Evolutionary conservation across 257 asterid genomes (phyloP), one percentile per base, ranked within the genome.

Genomic region (Salvia miltiorrhiza): DNA sequence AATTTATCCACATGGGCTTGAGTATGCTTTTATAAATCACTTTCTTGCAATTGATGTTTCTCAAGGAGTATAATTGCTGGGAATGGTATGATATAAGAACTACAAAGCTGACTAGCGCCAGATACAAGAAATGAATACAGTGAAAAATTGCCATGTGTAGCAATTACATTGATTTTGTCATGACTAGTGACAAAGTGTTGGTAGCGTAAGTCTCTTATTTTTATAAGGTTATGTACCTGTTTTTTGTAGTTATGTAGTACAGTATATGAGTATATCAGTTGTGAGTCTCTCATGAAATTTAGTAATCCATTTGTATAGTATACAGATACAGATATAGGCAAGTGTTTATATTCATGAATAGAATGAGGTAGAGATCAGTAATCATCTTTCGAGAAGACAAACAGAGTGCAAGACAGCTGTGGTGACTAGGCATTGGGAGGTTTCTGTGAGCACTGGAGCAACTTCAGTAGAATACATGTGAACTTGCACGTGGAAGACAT

Each of bases 371-470:
- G 24, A 39, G n/a, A 40, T 61, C 65, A 26, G 47, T 40, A 39
- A 67, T 49, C 67, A 11, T 52, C 53, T 39, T 17, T 71, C 3
- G 50, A 60, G 58, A 55, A 67, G 50, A 33, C 68, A 35, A 44
- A 26, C 37, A 71, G 75, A 75, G 47, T 68, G 47, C 48, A 63
- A 12, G 76, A 63, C 55, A 69, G 59, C 76, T 20, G 73, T 33
- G 69, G 48, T 19, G 59, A 70, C 70, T 20, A 65, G 77, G 77
- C 75, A 55, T 41, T 6, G 37, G 73, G 56, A 72, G 77, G 59
- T 50, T 41, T 50, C 33, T 67, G 41, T 61, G 60, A 45, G 30
- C 45, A 40, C 9, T 3, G 66, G 58, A 48, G 73, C 68, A 62
- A 37, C 66, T 58, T 71, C 73, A 63, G 78, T 71, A 52, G 32